Evolutionary conservation across 2,329 filamentous ascomycete species (phyloP), one percentile per base, ranked within the genome.

Genomic region (Ascochyta viciae-villosae): DNA sequence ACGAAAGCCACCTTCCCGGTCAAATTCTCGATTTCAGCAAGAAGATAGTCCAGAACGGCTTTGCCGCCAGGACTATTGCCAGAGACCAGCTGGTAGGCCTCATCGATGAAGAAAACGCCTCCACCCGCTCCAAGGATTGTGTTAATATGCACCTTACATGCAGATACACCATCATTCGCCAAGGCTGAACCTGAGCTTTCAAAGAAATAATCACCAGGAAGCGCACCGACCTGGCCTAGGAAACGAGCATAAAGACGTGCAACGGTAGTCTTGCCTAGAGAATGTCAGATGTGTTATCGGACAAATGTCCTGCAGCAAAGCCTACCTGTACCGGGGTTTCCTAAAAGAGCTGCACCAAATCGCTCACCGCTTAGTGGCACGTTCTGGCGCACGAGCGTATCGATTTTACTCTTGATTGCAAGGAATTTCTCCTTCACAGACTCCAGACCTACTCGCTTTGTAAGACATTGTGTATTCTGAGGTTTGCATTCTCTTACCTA

Each of bases 41-140:
- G 81, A 0, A 94, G 77, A 57, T 83, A 90, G 58, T 94, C 89
- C 0, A 94, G 77, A 0, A 92, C 88, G 0, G 82, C 81, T 0
- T 75, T 78, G 0, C 89, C 89, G 0, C 83, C 84, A 2, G 70
- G 64, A 22, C 77, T 88, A 51, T 85, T 83, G 0, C 83, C 83
- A 0, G 84, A 85, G 0, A 85, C 81, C 0, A 94, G 78, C 60
- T 93, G 89, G 65, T 94, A 92, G 0, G 90, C 89, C 70, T 94
- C 90, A 57, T 94, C 90, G 22, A 94, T 88, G 66, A 94, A 93
- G 1, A 91, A 66, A 0, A 87, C 87, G 0, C 90, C 90, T 0
- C 89, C 90, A 0, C 84, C 86, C 0, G 74, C 61, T 26, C 86
- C 78, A 4, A 85, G 70, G 0, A 93, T 79, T 0, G 78, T 63